phyloP scores from a whole-genome alignment of 2,329 filamentous ascomycete genomes.

The Penicillium palitans region DNA sequence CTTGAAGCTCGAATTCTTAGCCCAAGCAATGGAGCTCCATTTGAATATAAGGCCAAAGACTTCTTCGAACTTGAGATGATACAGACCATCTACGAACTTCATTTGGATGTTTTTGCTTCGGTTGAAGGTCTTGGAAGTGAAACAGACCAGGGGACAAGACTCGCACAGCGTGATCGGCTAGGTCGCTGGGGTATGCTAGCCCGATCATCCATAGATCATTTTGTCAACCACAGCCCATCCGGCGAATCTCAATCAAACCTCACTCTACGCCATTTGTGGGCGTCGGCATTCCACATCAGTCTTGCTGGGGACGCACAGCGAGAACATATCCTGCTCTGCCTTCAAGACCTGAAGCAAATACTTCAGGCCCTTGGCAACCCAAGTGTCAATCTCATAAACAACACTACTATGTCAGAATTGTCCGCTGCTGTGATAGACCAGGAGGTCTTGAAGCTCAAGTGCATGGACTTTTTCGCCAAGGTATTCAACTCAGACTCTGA shows the following conservation, averaged over 20 bases:
- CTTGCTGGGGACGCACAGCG: conserved; percentile 57
- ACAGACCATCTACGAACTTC: conserved; percentile 65
- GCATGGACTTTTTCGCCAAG: conserved; percentile 92
- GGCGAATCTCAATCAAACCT: conserved; percentile 45
- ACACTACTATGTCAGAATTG: conserved; percentile 82
- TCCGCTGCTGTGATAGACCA: conserved; percentile 81
- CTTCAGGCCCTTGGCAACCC: conserved; percentile 52
- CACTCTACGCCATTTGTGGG: conserved; percentile 64
- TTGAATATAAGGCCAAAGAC: conserved; percentile 34
- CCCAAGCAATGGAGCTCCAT: conserved; percentile 17
- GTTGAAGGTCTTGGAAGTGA: conserved; percentile 62
- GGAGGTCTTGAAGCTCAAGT: conserved; percentile 88
- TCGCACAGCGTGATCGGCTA: conserved; percentile 59
- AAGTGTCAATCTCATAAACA: conserved; percentile 70
- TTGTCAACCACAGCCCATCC: conserved; percentile 34
- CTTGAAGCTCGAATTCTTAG: conserved; percentile 33
- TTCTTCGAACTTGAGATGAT: conserved; percentile 52
- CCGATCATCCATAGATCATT: conserved; percentile 53
- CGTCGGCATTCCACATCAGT: conserved; percentile 62
- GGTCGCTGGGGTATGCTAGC: conserved; percentile 61
- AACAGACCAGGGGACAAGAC: conserved; percentile 52
- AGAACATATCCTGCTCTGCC: conserved; percentile 61
- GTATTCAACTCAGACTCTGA: conserved; percentile 82
- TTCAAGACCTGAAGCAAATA: conserved; percentile 61
- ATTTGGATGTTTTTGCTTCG: conserved; percentile 65